phyloP scores from a whole-genome alignment of 2,329 filamentous ascomycete genomes.

The Talaromyces sp. region DNA sequence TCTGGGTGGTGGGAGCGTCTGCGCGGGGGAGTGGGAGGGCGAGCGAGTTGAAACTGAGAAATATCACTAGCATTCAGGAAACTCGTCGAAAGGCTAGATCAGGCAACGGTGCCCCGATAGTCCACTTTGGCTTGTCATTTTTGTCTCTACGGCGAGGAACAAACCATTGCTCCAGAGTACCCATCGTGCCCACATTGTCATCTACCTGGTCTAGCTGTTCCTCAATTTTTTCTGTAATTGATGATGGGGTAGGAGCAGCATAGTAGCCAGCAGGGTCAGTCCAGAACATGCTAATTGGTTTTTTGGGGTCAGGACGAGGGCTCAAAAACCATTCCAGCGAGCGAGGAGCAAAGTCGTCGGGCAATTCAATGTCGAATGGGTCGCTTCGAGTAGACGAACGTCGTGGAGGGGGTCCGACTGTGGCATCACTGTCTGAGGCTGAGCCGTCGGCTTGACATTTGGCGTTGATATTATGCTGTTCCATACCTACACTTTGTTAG shows the following conservation, averaged over 20 bases:
- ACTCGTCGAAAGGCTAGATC: slow-evolving; percentile 6
- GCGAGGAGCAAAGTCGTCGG: slow-evolving; percentile 5
- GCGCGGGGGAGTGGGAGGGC: slow-evolving; percentile 14
- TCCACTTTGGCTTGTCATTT: slow-evolving; percentile 3
- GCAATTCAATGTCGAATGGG: slow-evolving; percentile 12
- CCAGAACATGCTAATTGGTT: slow-evolving; percentile 13
- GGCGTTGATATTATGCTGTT: not conserved
- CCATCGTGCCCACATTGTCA: slow-evolving; percentile 10
- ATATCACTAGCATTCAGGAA: slow-evolving; percentile 8
- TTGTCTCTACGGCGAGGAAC: not conserved
- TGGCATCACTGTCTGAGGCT: not conserved
- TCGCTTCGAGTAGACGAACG: slow-evolving; percentile 8
- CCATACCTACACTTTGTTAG: slow-evolving; percentile 6
- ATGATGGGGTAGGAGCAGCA: not conserved
- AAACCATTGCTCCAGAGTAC: slow-evolving; percentile 6
- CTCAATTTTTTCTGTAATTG: not conserved
- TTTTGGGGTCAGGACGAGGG: slow-evolving; percentile 11
- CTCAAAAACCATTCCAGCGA: slow-evolving; percentile 13
- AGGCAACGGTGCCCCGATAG: slow-evolving; percentile 10
- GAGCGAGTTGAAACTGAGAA: slow-evolving; percentile 13
- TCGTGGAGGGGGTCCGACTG: not conserved
- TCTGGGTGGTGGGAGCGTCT: not conserved
- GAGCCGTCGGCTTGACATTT: not conserved
- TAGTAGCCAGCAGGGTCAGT: slow-evolving; percentile 9
- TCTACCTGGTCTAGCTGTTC: not conserved